Percentiles rank a stretch among this genome's conserved stretches.
phyloP scores from a whole-genome alignment of 148 eudicot species.

The Rhododendron simsii region DNA sequence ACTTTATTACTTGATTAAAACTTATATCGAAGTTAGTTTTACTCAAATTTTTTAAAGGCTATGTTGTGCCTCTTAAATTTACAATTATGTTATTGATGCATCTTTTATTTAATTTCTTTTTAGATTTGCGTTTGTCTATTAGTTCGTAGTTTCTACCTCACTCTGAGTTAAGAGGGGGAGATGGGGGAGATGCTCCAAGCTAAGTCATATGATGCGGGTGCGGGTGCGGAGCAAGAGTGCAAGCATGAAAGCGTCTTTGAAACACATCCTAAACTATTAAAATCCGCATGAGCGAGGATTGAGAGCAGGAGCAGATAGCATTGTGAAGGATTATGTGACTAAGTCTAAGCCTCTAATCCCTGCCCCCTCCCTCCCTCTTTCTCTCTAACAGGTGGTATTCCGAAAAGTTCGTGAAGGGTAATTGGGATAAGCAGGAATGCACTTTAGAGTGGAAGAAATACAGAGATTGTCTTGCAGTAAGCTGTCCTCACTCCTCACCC shows the following conservation, averaged over 20 bases:
- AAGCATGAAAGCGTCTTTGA: no score
- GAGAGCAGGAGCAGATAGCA: background rate
- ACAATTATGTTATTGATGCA: background rate
- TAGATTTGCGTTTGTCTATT: background rate
- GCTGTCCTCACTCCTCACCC: background rate
- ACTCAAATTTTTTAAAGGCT: background rate
- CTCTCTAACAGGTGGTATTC: constrained; percentile 68
- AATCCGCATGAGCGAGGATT: no score
- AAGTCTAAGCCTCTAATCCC: background rate
- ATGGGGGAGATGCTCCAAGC: background rate
- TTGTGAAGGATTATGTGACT: background rate
- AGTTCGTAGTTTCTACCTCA: background rate
- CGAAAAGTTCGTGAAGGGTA: constrained; percentile 89
- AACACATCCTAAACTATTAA: no score
- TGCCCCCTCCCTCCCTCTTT: background rate
- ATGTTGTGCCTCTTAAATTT: background rate
- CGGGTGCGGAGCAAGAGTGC: no score
- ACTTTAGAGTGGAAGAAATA: constrained; percentile 83
- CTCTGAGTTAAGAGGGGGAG: background rate
- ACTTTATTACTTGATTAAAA: background rate
- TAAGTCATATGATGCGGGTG: no score
- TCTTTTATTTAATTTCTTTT: no score
- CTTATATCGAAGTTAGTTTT: no score
- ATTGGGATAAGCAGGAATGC: constrained; percentile 87
- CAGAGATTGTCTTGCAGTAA: constrained; percentile 79